Evolutionary conservation across 2,329 filamentous ascomycete species (phyloP).

Genomic region (Aspergillus hiratsukae): DNA sequence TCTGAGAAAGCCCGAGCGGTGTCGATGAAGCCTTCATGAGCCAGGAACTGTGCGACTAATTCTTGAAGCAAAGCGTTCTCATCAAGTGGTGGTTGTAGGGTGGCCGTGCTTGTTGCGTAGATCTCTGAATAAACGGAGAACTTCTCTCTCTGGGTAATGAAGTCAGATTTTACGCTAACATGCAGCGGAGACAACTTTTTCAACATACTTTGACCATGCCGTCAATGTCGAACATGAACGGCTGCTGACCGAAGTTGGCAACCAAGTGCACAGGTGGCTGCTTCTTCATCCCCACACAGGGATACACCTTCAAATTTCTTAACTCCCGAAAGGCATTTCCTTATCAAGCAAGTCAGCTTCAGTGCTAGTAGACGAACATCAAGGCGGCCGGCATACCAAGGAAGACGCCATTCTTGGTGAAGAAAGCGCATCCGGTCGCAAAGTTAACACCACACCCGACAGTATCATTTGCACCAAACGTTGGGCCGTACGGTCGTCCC

Average conservation of each 20-base stretch:
- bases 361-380: neutral
- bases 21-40: slow-evolving; percentile 93
- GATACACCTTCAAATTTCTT: slow-evolving; percentile 43
- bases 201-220: slow-evolving; percentile 67
- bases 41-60: slow-evolving; percentile 80
- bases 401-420: slow-evolving; percentile 60
- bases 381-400: slow-evolving; percentile 43
- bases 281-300: slow-evolving; percentile 63
- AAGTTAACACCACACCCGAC: slow-evolving; percentile 65
- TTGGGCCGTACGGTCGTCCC: slow-evolving; percentile 56
- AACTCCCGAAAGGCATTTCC: slow-evolving; percentile 53
- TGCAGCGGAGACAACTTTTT: neutral
- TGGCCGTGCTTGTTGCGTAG: slow-evolving; percentile 52
- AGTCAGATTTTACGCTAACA: slow-evolving; percentile 2
- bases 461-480: slow-evolving; percentile 55
- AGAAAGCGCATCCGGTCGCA: slow-evolving; percentile 57
- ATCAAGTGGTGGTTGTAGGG: slow-evolving; percentile 58
- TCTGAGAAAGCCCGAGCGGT: slow-evolving; percentile 83
- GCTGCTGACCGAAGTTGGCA: slow-evolving; percentile 62
- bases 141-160: slow-evolving; percentile 53
- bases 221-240: slow-evolving; percentile 90
- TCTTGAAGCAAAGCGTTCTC: slow-evolving; percentile 79
- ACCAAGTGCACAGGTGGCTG: slow-evolving; percentile 53
- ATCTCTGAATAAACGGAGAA: slow-evolving; percentile 59
- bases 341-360: slow-evolving; percentile 29